These are phyloP conservation scores for Hypholoma sublateritium DNA, from an alignment of 768 basidiomycete species.

Conservation along the genomic window DNA sequence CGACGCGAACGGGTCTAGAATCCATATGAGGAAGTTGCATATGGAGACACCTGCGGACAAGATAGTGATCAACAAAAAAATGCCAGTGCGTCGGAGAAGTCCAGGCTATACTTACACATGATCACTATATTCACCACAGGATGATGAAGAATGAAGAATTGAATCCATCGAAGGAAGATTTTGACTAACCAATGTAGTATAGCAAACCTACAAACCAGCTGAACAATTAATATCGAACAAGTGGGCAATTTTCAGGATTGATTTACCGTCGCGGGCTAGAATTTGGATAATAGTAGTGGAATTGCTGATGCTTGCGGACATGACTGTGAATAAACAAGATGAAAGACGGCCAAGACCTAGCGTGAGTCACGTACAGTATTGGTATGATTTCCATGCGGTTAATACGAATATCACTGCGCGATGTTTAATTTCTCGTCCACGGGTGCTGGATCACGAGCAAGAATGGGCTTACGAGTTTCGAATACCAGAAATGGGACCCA, in stretches of 20 bases:
- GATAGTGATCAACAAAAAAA: neutral
- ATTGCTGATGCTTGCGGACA: slow-evolving; percentile 3
- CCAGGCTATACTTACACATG: slow-evolving; percentile 18
- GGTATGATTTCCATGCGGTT: slow-evolving; percentile 22
- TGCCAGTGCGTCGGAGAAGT: neutral
- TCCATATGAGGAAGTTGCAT: slow-evolving; percentile 25
- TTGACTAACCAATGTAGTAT: slow-evolving; percentile 26
- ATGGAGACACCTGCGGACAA: slow-evolving; percentile 20
- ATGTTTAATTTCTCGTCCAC: neutral
- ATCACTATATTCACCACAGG: slow-evolving; percentile 14
- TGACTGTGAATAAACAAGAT: neutral
- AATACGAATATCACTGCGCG: slow-evolving; percentile 18
- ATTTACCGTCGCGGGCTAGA: slow-evolving; percentile 13
- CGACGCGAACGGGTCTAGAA: slow-evolving; percentile 23
- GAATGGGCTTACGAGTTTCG: slow-evolving; percentile 17
- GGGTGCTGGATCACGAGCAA: too few relatives aligned
- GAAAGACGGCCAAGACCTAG: neutral
- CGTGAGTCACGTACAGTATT: slow-evolving; percentile 12
- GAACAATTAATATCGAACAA: neutral
- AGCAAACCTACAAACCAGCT: slow-evolving; percentile 15
- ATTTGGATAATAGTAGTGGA: slow-evolving; percentile 13
- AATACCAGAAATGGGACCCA: slow-evolving; percentile 22
- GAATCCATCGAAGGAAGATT: neutral
- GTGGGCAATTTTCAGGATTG: neutral
- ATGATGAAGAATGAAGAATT: too few relatives aligned